These are phyloP conservation scores for Macadamia tetraphylla DNA, from an alignment of 164 flowering plant genomes.

Conservation along the genomic window DNA sequence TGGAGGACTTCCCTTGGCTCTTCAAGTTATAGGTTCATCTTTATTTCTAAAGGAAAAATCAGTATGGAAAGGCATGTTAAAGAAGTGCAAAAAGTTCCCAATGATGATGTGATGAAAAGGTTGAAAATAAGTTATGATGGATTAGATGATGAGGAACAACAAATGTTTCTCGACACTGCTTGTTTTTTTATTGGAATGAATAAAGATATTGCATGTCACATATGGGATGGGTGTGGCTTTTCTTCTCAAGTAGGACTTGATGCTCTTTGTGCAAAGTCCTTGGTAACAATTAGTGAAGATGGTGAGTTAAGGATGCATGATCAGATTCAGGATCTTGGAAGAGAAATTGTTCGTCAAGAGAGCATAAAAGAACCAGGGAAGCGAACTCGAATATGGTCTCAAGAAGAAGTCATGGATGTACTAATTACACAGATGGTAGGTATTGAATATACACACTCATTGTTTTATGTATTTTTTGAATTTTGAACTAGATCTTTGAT, in stretches of 20 bases:
- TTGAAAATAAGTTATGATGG: slow-evolving; percentile 16
- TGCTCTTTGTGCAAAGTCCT: slow-evolving; percentile 11
- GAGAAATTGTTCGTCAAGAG: slow-evolving; percentile 19
- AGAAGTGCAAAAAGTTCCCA: background rate
- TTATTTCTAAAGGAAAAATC: background rate
- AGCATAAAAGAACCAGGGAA: slow-evolving; percentile 11
- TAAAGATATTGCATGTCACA: no score
- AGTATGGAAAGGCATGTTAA: no score
- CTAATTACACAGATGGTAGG: slow-evolving; percentile 10
- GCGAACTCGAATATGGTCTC: slow-evolving; percentile 21
- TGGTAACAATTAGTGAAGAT: slow-evolving; percentile 7
- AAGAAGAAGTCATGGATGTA: slow-evolving; percentile 10
- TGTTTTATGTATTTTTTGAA: no score
- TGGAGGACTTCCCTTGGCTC: slow-evolving; percentile 12
- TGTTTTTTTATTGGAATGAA: no score
- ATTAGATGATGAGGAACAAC: slow-evolving; percentile 6
- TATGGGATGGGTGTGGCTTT: slow-evolving; percentile 3
- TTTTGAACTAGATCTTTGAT: no score
- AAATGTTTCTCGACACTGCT: background rate
- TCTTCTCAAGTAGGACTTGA: slow-evolving; percentile 3
- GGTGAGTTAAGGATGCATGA: slow-evolving; percentile 23
- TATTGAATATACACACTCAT: background rate
- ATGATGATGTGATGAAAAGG: background rate
- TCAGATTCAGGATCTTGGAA: slow-evolving; percentile 19
- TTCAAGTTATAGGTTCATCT: slow-evolving; percentile 10